Percentiles rank a stretch among this genome's conserved stretches.
Evolutionary conservation across 805 yeast genomes (phyloP).

Genomic region (Candida nitratophila): DNA sequence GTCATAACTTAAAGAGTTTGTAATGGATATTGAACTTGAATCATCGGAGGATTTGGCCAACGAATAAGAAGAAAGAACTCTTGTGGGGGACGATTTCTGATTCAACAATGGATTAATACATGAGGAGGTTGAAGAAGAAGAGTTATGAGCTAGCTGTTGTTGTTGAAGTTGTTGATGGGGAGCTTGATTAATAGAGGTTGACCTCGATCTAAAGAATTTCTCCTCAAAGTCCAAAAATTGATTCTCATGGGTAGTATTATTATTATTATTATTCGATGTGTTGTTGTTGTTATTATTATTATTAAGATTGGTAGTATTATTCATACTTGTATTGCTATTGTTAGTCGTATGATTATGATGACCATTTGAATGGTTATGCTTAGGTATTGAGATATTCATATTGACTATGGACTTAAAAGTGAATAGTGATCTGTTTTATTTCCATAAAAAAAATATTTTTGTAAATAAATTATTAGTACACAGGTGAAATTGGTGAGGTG

Average conservation of each 20-base stretch:
- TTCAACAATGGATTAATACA: no score
- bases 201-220: slow-evolving; percentile 1
- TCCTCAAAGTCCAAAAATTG: slow-evolving; percentile 1
- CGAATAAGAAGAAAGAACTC: neutral
- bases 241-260: no score
- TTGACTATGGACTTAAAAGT: no score
- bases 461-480: no score
- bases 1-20: neutral
- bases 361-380: neutral
- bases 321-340: no score
- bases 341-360: neutral
- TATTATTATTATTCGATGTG: no score
- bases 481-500: no score
- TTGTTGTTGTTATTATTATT: no score
- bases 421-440: no score
- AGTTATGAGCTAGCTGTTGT: neutral
- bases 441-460: no score
- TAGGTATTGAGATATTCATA: slow-evolving; percentile 1
- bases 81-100: neutral
- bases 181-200: neutral
- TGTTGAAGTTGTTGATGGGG: neutral
- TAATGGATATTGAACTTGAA: neutral
- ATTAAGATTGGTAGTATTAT: no score
- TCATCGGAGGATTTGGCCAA: neutral
- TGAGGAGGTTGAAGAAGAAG: neutral